Percentiles rank a stretch among this genome's conserved stretches.
Conservation (phyloP, 495 filamentous ascomycete genomes). For the Penicillium paradoxum region DNA sequence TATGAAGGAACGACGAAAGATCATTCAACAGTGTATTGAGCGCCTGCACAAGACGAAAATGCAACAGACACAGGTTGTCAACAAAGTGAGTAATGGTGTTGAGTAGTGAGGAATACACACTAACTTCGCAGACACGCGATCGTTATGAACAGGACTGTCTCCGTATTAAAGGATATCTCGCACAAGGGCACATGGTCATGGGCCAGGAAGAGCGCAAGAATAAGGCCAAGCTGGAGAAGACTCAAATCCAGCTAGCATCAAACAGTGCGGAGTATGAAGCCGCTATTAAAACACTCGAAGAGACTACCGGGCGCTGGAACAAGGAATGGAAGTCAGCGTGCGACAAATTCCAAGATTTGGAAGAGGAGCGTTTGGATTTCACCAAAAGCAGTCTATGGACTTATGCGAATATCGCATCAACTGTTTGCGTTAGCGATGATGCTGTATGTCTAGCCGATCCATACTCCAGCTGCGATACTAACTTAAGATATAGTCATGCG, state of each 20-base stretch:
- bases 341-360: slow-evolving; percentile 99
- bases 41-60: slow-evolving; percentile 89
- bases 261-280: slow-evolving; percentile 91
- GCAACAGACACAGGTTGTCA: slow-evolving; percentile 83
- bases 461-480: slow-evolving; percentile 12
- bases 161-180: slow-evolving; percentile 96
- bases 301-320: slow-evolving; percentile 95
- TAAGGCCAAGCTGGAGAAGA: slow-evolving; percentile 98
- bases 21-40: slow-evolving; percentile 88
- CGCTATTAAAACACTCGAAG: slow-evolving; percentile 88
- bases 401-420: slow-evolving; percentile 95
- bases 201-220: slow-evolving; percentile 98
- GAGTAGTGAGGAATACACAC: background rate
- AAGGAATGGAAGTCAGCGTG: slow-evolving; percentile 96
- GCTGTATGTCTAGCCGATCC: slow-evolving; percentile 46
- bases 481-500: slow-evolving; percentile 61
- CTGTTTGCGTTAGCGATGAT: slow-evolving; percentile 99
- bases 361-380: slow-evolving; percentile 95
- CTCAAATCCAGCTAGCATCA: slow-evolving; percentile 85
- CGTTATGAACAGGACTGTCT: slow-evolving; percentile 95
- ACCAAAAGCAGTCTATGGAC: slow-evolving; percentile 96
- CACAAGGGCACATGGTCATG: slow-evolving; percentile 99
- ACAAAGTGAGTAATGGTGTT: slow-evolving; percentile 59
- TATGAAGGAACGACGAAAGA: slow-evolving; percentile 92
- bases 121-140: slow-evolving; percentile 68